Evolutionary conservation across 768 basidiomycete genomes (phyloP), one percentile per base, ranked within the genome.

Genomic region (Holtermanniella nyarrowii): DNA sequence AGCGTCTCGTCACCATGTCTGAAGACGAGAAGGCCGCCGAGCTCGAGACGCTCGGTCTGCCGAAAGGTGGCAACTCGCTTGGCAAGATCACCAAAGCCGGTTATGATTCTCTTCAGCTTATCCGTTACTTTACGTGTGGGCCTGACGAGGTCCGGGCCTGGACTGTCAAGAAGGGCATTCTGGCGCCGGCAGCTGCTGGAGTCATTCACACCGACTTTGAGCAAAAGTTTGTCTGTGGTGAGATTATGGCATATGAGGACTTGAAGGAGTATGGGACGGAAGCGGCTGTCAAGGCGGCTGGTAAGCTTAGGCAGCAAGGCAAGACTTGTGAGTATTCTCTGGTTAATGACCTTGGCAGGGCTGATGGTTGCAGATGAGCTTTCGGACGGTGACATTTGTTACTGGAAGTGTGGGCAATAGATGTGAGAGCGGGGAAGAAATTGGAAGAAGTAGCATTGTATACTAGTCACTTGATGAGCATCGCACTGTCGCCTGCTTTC

Each of bases 171-270:
- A 82, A 81, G 53, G 90, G 88, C 20, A 91, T 84, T 23, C 95
- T 90, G 70, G 93, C 95, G 1, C 95, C 93, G 2, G 86, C 89
- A 69, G 95, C 95, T 5, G 95, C 95, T 37, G 95, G 95, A 72
- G 89, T 97, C 58, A 97, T 97, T 66, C 93, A 97, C 77, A 84
- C 88, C 47, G 91, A 96, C 74, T 96, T 97, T 68, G 89, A 96
- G 76, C 87, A 93, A 73, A 91, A 95, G 74, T 95, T 95, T 61
- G 85, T 96, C 21, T 95, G 89, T 57, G 90, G 89, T 72, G 93
- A 96, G 74, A 93, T 97, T 69, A 93, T 96, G 89, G 66, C 81
- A 0, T 95, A 82, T 63, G 81, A 82, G 0, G 95, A 96, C 72
- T 76, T 99, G 54, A 84, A 84, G 64, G 89, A 95, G 72, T 76